Evolutionary conservation across 768 basidiomycete genomes (phyloP).

Genomic region (Leccinum rimulosum): DNA sequence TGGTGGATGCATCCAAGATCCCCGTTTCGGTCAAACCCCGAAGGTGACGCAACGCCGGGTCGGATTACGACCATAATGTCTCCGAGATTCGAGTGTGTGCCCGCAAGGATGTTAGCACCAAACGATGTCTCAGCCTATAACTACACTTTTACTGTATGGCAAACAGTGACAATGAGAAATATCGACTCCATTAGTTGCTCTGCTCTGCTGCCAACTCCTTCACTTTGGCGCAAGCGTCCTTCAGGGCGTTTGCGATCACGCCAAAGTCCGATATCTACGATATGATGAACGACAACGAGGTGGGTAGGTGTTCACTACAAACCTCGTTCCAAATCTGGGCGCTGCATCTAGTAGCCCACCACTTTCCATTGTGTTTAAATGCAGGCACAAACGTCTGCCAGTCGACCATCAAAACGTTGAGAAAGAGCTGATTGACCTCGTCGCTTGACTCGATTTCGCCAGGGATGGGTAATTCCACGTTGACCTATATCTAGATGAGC

Average conservation of each 20-base stretch:
- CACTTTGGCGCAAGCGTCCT: constrained; percentile 22
- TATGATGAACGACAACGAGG: not conserved
- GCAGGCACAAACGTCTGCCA: constrained; percentile 16
- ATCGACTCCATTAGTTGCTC: not conserved
- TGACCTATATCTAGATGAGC: constrained; percentile 26
- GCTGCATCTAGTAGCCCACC: constrained; percentile 32
- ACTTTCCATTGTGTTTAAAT: constrained; percentile 28
- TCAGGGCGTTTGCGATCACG: constrained; percentile 26
- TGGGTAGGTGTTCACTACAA: not conserved
- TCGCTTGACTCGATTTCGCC: constrained; percentile 21
- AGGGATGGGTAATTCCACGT: constrained; percentile 39
- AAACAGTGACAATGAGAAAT: not conserved
- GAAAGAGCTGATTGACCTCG: constrained; percentile 15
- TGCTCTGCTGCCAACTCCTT: constrained; percentile 4
- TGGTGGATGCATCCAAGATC: too few species aligned
- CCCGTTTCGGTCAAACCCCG: too few species aligned
- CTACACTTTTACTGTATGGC: not conserved
- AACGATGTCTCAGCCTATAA: too few species aligned
- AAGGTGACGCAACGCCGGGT: too few species aligned
- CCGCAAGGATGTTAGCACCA: too few species aligned
- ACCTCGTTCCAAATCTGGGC: constrained; percentile 35
- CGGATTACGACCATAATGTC: too few species aligned
- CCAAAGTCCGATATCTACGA: constrained; percentile 32
- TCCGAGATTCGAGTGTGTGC: too few species aligned
- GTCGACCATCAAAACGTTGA: constrained; percentile 19